Percentiles rank a stretch among this genome's conserved stretches.
Conservation (phyloP, 2,329 filamentous ascomycete genomes). For the Neonectria hederae region DNA sequence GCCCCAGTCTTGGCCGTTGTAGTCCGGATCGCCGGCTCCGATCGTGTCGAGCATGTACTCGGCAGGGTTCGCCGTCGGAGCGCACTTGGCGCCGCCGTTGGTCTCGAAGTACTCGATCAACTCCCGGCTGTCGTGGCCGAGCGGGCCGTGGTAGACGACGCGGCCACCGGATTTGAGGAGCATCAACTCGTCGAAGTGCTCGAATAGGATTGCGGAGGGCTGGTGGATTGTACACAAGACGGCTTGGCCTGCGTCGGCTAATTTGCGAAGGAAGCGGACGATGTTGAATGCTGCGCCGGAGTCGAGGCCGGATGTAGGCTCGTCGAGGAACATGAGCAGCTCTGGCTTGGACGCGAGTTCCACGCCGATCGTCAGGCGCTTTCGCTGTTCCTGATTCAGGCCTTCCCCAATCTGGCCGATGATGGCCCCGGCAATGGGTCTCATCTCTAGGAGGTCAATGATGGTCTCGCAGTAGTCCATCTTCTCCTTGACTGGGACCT, state of each 20-base stretch:
- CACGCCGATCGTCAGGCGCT: constrained; percentile 65
- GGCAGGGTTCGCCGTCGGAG: constrained; percentile 60
- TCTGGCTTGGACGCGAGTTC: constrained; percentile 67
- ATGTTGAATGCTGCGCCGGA: constrained; percentile 69
- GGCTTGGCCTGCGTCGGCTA: constrained; percentile 68
- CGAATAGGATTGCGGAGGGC: constrained; percentile 64
- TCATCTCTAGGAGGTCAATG: constrained; percentile 74
- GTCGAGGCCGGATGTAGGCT: constrained; percentile 68
- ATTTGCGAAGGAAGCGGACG: constrained; percentile 67
- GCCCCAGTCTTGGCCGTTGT: constrained; percentile 69
- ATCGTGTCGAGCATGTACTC: constrained; percentile 67
- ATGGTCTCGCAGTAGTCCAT: constrained; percentile 74
- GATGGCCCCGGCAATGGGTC: constrained; percentile 70
- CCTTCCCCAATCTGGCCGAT: constrained; percentile 69
- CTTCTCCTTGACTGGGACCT: constrained; percentile 68
- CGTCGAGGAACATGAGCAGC: constrained; percentile 72
- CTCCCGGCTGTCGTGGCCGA: constrained; percentile 58
- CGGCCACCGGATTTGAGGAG: constrained; percentile 63
- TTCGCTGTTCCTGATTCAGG: constrained; percentile 68
- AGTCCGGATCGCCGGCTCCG: constrained; percentile 70
- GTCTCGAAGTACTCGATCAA: constrained; percentile 63
- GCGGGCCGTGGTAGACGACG: constrained; percentile 63
- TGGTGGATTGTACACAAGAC: constrained; percentile 71
- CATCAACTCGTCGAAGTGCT: constrained; percentile 65
- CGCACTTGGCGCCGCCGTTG: constrained; percentile 59